Conservation (phyloP, 192 early-diverging fungal species). For the Backusella tarrabulga region DNA sequence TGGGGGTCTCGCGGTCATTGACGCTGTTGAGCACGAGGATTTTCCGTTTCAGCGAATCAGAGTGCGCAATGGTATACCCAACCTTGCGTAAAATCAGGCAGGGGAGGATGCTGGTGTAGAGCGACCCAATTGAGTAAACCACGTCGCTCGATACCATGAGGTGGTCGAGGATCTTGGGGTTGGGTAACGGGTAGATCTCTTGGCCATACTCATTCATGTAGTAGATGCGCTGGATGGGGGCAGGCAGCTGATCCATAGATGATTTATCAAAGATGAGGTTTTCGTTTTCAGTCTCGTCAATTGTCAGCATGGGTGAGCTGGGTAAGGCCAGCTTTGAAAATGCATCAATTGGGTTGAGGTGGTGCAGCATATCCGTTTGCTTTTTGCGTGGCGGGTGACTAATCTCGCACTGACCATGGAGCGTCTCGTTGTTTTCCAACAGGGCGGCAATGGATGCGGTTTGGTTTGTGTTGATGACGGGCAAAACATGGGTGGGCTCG, state of each 20-base stretch:
- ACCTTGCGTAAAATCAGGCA: conserved; percentile 66
- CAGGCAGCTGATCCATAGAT: conserved; percentile 41
- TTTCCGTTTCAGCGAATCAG: conserved; percentile 49
- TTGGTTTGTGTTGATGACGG: conserved; percentile 62
- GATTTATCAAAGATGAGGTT: conserved; percentile 10
- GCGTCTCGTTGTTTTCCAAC: conserved; percentile 55
- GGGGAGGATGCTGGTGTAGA: conserved; percentile 70
- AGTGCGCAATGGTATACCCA: conserved; percentile 58
- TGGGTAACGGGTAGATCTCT: conserved; percentile 65
- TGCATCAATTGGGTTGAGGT: conserved; percentile 34
- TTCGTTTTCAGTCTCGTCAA: conserved; percentile 1
- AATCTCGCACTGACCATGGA: conserved; percentile 73
- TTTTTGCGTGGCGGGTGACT: conserved; percentile 51
- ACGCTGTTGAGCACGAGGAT: conserved; percentile 66
- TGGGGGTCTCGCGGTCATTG: conserved; percentile 63
- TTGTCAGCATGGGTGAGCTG: background rate
- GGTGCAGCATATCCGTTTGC: background rate
- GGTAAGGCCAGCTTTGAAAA: conserved; percentile 25
- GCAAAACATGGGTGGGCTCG: conserved; percentile 61
- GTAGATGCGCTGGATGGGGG: conserved; percentile 58
- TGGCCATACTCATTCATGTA: conserved; percentile 71
- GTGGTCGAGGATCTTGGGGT: conserved; percentile 49
- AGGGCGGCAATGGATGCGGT: conserved; percentile 59
- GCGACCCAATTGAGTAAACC: conserved; percentile 68
- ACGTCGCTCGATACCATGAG: conserved; percentile 52